Evolutionary conservation across 2,329 filamentous ascomycete species (phyloP), one percentile per base, ranked within the genome.

Genomic region (Penicillium psychrosexuale): DNA sequence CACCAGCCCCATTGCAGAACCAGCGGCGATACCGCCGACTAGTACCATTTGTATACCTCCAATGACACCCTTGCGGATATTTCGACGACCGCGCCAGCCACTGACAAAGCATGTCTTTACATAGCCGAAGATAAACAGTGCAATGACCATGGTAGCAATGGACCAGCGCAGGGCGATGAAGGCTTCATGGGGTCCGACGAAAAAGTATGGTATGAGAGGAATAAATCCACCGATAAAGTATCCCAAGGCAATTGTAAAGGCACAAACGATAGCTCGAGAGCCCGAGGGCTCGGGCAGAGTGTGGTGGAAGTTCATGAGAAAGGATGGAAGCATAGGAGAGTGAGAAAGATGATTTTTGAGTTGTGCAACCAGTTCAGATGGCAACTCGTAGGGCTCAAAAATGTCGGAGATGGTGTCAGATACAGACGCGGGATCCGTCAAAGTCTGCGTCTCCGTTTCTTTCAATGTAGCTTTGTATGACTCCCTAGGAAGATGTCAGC

Each of bases 101-200:
- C 63, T 68, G 39, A 74, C 71, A 45, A 73, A 74, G 55, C 72
- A 74, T 1, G 71, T 74, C 67, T 82, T 82, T 31, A 72, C 71
- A 58, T 77, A 82, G 0, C 81, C 80, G 56, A 83, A 83, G 8
- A 76, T 46, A 45, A 82, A 70, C 28, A 83, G 66, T 1, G 79
- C 75, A 19, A 81, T 59, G 1, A 70, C 73, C 60, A 80, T 82
- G 15, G 80, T 76, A n/a, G 73, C 77, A 49, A 82, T 80, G n/a
- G 77, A 80, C 63, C 74, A 75, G 56, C 75, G 76, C 40, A 87
- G 62, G 81, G 93, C 59, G 87, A 96, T 71, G 91, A 93, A 79
- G 80, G 88, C 59, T 90, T 97, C 72, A 87, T 92, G 42, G 78
- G 85, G 62, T 82, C 91, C 53, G 83, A 95, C 61, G 86, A 75